phyloP scores from a whole-genome alignment of 805 yeast species.

The Hanseniaspora hatyaiensis region DNA sequence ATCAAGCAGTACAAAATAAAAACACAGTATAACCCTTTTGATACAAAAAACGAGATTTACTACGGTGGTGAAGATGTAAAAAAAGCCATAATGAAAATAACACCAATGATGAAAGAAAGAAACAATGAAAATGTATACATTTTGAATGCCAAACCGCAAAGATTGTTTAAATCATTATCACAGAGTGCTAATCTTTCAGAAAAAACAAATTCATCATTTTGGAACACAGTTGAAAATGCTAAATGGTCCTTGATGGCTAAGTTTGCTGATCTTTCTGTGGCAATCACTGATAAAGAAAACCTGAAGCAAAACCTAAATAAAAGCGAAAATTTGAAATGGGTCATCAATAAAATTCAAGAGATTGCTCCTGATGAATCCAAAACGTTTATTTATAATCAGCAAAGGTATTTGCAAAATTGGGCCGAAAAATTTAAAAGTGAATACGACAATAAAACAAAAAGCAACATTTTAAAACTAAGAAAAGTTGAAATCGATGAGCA shows the following conservation, averaged over 20 bases:
- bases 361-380: slow-evolving; percentile 47
- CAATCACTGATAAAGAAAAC: slow-evolving; percentile 21
- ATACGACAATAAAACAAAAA: neutral
- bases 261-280: slow-evolving; percentile 62
- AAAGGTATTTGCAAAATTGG: slow-evolving; percentile 10
- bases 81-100: slow-evolving; percentile 35
- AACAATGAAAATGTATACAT: slow-evolving; percentile 10
- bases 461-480: neutral
- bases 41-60: slow-evolving; percentile 41
- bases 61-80: slow-evolving; percentile 91
- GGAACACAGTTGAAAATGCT: neutral
- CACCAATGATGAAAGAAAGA: slow-evolving; percentile 10
- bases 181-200: neutral
- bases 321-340: slow-evolving; percentile 34
- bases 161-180: neutral
- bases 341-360: slow-evolving; percentile 64
- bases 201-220: neutral
- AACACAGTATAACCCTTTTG: slow-evolving; percentile 65
- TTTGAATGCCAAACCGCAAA: slow-evolving; percentile 4
- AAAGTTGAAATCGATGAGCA: slow-evolving; percentile 3
- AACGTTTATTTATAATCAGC: slow-evolving; percentile 16
- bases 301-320: slow-evolving; percentile 17
- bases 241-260: slow-evolving; percentile 81
- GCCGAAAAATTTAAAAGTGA: neutral
- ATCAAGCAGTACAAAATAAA: slow-evolving; percentile 45